A percentile compares a stretch with the other conserved stretches of the same genome.
These are phyloP conservation scores for Prorocentrum cordatum DNA, from an alignment of 169 alveolate genomes.

Conservation along the genomic window DNA sequence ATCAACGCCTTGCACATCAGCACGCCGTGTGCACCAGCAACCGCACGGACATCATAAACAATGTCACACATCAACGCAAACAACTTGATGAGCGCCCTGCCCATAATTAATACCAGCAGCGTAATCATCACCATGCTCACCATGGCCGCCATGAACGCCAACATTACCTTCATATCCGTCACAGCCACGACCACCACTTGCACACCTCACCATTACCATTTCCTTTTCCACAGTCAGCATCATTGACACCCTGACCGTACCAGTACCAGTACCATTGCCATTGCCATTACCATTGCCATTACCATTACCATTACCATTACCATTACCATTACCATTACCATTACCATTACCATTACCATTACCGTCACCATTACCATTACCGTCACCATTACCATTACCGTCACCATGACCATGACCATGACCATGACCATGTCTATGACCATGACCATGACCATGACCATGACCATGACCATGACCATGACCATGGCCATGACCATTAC, in stretches of 20 bases:
- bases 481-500: background rate
- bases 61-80: background rate
- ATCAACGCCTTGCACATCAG: too few species aligned
- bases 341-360: background rate
- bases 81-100: too few species aligned
- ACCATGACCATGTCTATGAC: background rate
- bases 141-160: too few species aligned
- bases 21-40: too few species aligned
- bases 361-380: background rate
- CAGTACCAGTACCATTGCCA: too few species aligned
- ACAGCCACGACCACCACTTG: too few species aligned
- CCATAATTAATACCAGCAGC: too few species aligned
- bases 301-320: background rate
- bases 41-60: background rate
- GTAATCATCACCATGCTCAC: too few species aligned
- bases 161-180: too few species aligned
- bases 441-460: background rate
- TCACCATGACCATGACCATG: background rate
- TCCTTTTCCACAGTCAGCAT: too few species aligned
- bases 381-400: background rate
- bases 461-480: background rate
- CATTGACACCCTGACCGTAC: too few species aligned
- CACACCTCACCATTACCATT: too few species aligned
- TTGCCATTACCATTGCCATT: background rate
- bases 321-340: background rate